Percentiles rank a stretch among this genome's conserved stretches.
These are phyloP conservation scores for Cercospora nicotianae DNA, from an alignment of 2,329 filamentous ascomycete genomes.

Conservation along the genomic window DNA sequence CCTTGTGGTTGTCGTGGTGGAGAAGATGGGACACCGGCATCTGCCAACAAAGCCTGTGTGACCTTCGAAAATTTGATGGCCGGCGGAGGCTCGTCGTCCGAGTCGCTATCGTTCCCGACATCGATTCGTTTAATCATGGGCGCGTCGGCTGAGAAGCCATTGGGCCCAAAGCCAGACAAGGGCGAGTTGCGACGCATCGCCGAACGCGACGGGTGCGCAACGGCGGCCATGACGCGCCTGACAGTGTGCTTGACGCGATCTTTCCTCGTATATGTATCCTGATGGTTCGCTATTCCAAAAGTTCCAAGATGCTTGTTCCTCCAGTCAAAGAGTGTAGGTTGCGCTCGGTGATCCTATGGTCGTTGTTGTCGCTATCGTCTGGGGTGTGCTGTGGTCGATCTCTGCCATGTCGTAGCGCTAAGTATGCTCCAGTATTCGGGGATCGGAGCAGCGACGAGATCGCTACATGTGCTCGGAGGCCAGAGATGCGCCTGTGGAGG, in stretches of 20 bases:
- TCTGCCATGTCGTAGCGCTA: slow-evolving; percentile 33
- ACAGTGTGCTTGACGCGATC: slow-evolving; percentile 28
- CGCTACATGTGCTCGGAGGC: slow-evolving; percentile 31
- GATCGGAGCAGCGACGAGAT: slow-evolving; percentile 31
- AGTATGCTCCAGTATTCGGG: slow-evolving; percentile 34
- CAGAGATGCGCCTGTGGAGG: slow-evolving; percentile 11
- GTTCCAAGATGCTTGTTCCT: slow-evolving; percentile 19
- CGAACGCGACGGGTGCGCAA: slow-evolving; percentile 37
- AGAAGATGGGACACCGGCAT: slow-evolving; percentile 59
- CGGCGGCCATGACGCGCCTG: slow-evolving; percentile 38
- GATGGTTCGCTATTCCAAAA: slow-evolving; percentile 27
- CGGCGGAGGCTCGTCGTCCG: slow-evolving; percentile 85
- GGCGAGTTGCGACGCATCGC: slow-evolving; percentile 48
- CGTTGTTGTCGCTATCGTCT: slow-evolving; percentile 24
- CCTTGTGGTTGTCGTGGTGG: slow-evolving; percentile 50
- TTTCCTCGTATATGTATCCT: slow-evolving; percentile 22
- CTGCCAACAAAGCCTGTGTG: slow-evolving; percentile 76
- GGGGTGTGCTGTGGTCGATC: slow-evolving; percentile 27
- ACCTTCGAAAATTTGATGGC: slow-evolving; percentile 93
- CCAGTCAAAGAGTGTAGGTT: slow-evolving; percentile 24
- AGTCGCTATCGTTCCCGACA: slow-evolving; percentile 78
- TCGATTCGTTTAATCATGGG: slow-evolving; percentile 51
- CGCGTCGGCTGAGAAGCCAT: slow-evolving; percentile 49
- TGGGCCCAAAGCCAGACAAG: slow-evolving; percentile 46
- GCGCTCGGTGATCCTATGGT: slow-evolving; percentile 20